Evolutionary conservation across 2,329 filamentous ascomycete genomes (phyloP), one percentile per base, ranked within the genome.

Genomic region (Trichoderma guizhouense): DNA sequence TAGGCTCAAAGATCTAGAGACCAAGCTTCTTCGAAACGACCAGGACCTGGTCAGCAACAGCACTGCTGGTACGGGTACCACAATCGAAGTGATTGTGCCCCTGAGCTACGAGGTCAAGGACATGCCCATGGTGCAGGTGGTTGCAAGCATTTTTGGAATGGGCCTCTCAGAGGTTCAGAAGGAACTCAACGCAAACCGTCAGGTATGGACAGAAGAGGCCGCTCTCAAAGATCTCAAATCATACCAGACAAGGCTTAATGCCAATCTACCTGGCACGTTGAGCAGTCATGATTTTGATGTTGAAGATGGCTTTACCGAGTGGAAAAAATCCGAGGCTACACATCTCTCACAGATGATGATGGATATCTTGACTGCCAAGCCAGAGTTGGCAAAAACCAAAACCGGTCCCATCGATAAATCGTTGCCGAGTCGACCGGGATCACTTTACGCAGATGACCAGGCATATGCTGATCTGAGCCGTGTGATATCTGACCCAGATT

Each of bases 281-380:
- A 90, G 91, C 71, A 91, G 88, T 75, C 90, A 94, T 62, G 95
- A 99, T 80, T 99, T 99, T 81, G 94, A 97, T 73, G 83, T 92
- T 21, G 94, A 97, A 71, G 94, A 97, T 73, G 91, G 92, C 3
- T 99, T 95, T 79, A 90, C 95, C 74, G 86, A 89, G 57, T 99
- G 96, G 96, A 97, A 94, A 81, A 95, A 93, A 79, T 89, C 90
- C n/a, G 96, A 99, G 80, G 88, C 89, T 3, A 92, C 92, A 14
- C 93, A 97, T 76, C 84, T 99, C 55, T 96, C 94, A 7, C 93
- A 96, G 76, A 94, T 98, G 90, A 96, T 99, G 86, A 86, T 97
- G 76, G 93, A 95, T 47, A 93, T 99, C 74, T 85, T 98, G 53
- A 94, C 93, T 73, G 92, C 92, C 7, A 94, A 93, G 76, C 95